Conservation (phyloP, 305 asterid species). For the Lippia alba region DNA sequence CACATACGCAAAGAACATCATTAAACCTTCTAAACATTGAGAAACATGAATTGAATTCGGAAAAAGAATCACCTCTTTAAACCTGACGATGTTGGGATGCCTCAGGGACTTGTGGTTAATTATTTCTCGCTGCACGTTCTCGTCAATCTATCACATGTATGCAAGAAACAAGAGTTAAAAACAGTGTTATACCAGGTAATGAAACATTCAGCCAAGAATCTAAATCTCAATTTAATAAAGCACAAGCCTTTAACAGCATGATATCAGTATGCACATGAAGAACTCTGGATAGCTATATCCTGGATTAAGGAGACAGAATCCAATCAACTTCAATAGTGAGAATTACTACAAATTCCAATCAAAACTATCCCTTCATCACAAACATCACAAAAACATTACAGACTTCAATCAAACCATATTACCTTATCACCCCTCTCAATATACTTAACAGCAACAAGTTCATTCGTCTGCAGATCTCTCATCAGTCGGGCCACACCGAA, state of each 20-base stretch:
- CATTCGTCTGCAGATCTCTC: conserved; percentile 84
- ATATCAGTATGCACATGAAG: not conserved
- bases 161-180: conserved; percentile 19
- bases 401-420: not conserved
- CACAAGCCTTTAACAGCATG: not conserved
- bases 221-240: not conserved
- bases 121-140: conserved; percentile 89
- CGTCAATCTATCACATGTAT: conserved; percentile 69
- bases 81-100: conserved; percentile 92
- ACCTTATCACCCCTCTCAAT: conserved; percentile 99
- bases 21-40: conserved; percentile 25
- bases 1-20: not conserved
- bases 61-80: conserved; percentile 66
- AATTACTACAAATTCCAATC: not conserved
- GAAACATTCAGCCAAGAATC: not conserved
- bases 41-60: not conserved
- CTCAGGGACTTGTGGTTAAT: conserved; percentile 90
- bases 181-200: conserved; percentile 10
- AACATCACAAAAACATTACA: not conserved
- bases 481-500: conserved; percentile 94
- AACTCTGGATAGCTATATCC: not conserved
- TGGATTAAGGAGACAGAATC: conserved; percentile 5
- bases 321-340: not conserved
- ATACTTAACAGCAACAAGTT: conserved; percentile 97
- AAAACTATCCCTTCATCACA: not conserved